These are phyloP conservation scores for Astraeus odoratus DNA, from an alignment of 768 basidiomycete genomes.

Conservation along the genomic window DNA sequence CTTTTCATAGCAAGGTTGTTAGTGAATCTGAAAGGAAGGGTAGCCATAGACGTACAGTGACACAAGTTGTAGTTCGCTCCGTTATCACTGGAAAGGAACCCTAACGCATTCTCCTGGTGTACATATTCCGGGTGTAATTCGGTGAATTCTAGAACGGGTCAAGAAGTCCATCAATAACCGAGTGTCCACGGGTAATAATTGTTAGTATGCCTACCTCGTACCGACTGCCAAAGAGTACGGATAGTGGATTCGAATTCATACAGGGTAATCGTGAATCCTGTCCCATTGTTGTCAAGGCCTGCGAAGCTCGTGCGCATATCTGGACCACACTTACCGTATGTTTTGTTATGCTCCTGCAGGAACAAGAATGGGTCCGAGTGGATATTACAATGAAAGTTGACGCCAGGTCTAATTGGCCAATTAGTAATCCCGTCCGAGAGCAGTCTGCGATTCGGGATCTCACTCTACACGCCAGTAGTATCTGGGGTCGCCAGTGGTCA, in stretches of 20 bases:
- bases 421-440: conserved; percentile 15
- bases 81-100: conserved; percentile 59
- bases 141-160: conserved; percentile 20
- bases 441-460: conserved; percentile 24
- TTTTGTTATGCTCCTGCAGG: conserved; percentile 48
- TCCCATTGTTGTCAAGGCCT: no score
- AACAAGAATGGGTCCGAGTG: conserved; percentile 44
- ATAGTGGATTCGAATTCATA: conserved; percentile 60
- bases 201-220: conserved; percentile 44
- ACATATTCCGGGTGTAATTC: conserved; percentile 43
- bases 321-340: conserved; percentile 35
- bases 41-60: conserved; percentile 41
- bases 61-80: conserved; percentile 59
- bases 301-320: background rate
- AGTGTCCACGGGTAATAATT: conserved; percentile 23
- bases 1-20: conserved; percentile 30
- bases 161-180: background rate
- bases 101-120: conserved; percentile 46
- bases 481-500: conserved; percentile 5
- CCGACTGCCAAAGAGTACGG: conserved; percentile 53
- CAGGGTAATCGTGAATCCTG: conserved; percentile 58
- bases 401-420: conserved; percentile 33
- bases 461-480: conserved; percentile 27
- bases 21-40: no score
- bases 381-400: conserved; percentile 50